These are phyloP conservation scores for Mollisiaceae sp. DNA, from an alignment of 2,329 filamentous ascomycete genomes.

Conservation along the genomic window DNA sequence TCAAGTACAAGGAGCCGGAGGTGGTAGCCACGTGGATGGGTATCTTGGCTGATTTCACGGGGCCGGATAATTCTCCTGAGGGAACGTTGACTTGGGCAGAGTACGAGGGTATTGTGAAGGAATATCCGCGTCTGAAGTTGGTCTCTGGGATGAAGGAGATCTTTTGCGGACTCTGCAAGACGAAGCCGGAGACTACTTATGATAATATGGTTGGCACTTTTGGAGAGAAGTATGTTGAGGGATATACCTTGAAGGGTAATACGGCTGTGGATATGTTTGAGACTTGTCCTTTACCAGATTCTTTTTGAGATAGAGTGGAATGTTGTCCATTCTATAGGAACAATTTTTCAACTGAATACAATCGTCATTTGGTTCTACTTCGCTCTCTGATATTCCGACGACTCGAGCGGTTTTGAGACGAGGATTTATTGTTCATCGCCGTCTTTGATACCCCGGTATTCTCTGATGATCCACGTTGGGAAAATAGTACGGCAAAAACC, in stretches of 20 bases:
- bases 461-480: no score
- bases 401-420: no score
- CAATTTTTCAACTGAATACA: no score
- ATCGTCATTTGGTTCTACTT: no score
- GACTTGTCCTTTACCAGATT: constrained; percentile 2
- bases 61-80: constrained; percentile 34
- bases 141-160: constrained; percentile 42
- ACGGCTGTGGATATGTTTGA: constrained; percentile 26
- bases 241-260: constrained; percentile 44
- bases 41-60: constrained; percentile 48
- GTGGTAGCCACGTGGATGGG: constrained; percentile 45
- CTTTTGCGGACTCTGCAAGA: constrained; percentile 44
- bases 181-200: constrained; percentile 45
- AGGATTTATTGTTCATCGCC: no score
- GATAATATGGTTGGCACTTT: constrained; percentile 44
- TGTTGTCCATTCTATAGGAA: no score
- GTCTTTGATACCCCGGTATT: no score
- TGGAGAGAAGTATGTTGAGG: constrained; percentile 45
- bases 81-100: constrained; percentile 40
- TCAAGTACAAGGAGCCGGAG: constrained; percentile 49
- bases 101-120: constrained; percentile 41
- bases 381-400: no score
- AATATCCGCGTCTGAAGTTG: constrained; percentile 44
- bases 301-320: no score
- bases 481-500: no score